Conservation (phyloP, 1,139 yeast genomes). For the Protomyces macrosporus region DNA sequence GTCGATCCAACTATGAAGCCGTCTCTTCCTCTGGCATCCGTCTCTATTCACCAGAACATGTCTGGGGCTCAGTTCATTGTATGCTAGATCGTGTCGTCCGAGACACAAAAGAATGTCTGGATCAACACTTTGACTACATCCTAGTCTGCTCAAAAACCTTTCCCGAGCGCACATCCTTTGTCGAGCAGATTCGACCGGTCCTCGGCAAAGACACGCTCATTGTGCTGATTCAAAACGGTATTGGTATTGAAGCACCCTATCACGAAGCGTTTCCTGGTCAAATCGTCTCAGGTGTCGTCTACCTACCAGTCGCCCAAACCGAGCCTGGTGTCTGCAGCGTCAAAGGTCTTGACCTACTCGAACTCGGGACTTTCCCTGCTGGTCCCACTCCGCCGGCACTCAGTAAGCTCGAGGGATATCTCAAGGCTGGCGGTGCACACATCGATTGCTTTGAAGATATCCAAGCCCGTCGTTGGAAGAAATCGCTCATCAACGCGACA, state of each 20-base stretch:
- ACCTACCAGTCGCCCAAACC: constrained; percentile 61
- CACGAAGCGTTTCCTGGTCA: constrained; percentile 52
- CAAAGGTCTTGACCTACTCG: constrained; percentile 49
- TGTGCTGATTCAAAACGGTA: constrained; percentile 66
- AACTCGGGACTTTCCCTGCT: constrained; percentile 50
- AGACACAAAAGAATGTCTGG: constrained; percentile 42
- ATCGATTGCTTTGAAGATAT: not conserved
- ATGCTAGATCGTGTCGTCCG: constrained; percentile 35
- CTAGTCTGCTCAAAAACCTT: constrained; percentile 64
- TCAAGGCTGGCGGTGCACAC: constrained; percentile 9
- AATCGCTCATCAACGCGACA: constrained; percentile 63
- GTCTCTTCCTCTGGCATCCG: constrained; percentile 52
- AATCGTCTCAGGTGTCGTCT: constrained; percentile 59
- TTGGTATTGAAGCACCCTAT: constrained; percentile 61
- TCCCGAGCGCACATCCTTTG: constrained; percentile 58
- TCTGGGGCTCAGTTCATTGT: constrained; percentile 43
- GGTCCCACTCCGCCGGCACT: not conserved
- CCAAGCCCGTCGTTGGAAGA: constrained; percentile 56
- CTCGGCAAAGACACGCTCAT: constrained; percentile 49
- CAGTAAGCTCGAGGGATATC: constrained; percentile 24
- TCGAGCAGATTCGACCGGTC: constrained; percentile 54
- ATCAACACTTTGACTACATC: constrained; percentile 55
- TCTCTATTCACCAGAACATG: constrained; percentile 53
- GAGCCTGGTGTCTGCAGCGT: constrained; percentile 48
- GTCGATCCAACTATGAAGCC: constrained; percentile 61